Evolutionary conservation across 257 asterid species (phyloP).

Genomic region (Nyctanthes arbortristis): DNA sequence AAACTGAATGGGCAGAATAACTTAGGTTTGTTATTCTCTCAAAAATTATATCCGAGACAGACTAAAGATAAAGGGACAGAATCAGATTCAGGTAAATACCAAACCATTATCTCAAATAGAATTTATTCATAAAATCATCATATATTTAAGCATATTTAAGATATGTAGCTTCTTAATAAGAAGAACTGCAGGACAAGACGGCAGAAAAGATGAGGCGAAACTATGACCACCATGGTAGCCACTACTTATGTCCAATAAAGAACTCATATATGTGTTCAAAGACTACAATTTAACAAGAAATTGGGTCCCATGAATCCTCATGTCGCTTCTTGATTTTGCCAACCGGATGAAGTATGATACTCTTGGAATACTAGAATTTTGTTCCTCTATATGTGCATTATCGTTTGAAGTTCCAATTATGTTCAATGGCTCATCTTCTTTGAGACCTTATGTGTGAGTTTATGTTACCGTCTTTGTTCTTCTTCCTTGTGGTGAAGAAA

Average conservation of each 20-base stretch:
- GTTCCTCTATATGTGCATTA: no score
- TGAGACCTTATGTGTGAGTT: background rate
- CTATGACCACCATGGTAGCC: constrained; percentile 14
- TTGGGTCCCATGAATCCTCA: no score
- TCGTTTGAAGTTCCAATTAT: background rate
- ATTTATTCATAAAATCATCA: background rate
- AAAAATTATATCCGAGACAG: background rate
- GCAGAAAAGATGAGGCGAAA: constrained; percentile 29
- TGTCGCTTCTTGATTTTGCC: no score
- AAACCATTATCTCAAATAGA: background rate
- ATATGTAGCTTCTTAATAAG: constrained; percentile 5
- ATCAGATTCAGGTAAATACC: background rate
- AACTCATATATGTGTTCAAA: no score
- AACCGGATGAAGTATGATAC: no score
- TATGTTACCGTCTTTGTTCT: background rate
- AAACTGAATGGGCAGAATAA: background rate
- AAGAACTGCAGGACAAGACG: background rate
- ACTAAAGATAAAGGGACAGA: background rate
- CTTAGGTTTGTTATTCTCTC: background rate
- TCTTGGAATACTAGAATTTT: no score
- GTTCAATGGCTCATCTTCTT: background rate
- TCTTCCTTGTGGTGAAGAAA: background rate
- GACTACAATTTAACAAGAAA: no score
- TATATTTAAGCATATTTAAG: no score
- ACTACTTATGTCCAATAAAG: no score